phyloP scores from a whole-genome alignment of 179 eudicot species.

The Patellifolia procumbens region DNA sequence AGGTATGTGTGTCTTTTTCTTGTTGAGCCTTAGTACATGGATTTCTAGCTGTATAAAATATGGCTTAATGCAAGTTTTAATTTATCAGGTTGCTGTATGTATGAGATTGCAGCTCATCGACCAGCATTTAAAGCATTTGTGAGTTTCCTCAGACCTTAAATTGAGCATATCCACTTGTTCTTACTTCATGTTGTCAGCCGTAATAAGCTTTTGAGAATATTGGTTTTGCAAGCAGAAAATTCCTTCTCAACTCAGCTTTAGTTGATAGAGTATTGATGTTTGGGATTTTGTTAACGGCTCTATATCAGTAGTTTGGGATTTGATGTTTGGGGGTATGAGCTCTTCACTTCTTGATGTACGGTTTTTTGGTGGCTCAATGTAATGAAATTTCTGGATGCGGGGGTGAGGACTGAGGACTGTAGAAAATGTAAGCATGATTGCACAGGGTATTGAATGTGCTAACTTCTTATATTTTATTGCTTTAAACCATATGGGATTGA shows the following conservation, averaged over 20 bases:
- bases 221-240: background rate
- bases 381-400: background rate
- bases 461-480: background rate
- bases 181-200: background rate
- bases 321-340: background rate
- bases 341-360: background rate
- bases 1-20: slow-evolving; percentile 42
- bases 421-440: too few species aligned
- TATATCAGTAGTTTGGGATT: background rate
- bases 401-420: too few species aligned
- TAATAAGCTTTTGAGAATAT: background rate
- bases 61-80: slow-evolving; percentile 16
- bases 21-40: background rate
- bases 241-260: background rate
- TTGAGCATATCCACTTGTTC: background rate
- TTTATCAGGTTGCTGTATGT: slow-evolving; percentile 89
- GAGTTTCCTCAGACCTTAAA: slow-evolving; percentile 32
- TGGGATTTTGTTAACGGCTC: background rate
- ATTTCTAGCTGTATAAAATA: background rate
- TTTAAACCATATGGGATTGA: background rate
- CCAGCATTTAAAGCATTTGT: slow-evolving; percentile 98
- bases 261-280: background rate
- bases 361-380: background rate
- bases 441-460: too few species aligned
- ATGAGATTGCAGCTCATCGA: slow-evolving; percentile 99